Evolutionary conservation across 2,329 filamentous ascomycete genomes (phyloP).

Genomic region (Pseudogymnoascus sp.): DNA sequence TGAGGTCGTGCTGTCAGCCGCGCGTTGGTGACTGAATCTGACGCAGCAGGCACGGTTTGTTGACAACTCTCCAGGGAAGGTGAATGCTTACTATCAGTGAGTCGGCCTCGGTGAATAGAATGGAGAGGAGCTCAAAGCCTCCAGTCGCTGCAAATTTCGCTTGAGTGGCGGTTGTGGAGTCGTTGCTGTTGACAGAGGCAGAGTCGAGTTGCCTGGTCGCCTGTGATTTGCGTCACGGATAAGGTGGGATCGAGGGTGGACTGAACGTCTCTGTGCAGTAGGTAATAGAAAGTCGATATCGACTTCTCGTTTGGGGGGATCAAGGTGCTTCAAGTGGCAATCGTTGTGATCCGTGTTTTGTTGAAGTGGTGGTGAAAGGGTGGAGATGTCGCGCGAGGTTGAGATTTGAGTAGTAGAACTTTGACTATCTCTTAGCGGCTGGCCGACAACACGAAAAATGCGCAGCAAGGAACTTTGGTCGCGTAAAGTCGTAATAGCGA

Average conservation of each 20-base stretch:
- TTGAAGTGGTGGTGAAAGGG: slow-evolving; percentile 2
- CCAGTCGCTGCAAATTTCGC: neutral
- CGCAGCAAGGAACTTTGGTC: neutral
- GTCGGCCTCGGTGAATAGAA: neutral
- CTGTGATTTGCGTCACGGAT: slow-evolving; percentile 7
- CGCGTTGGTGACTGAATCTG: neutral
- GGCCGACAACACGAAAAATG: slow-evolving; percentile 1
- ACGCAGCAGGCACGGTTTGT: neutral
- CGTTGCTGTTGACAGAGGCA: neutral
- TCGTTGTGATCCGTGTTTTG: slow-evolving; percentile 3
- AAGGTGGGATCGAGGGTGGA: neutral
- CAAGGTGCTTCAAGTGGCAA: neutral
- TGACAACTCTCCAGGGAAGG: slow-evolving; percentile 1
- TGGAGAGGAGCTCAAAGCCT: neutral
- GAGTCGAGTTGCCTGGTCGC: slow-evolving; percentile 1
- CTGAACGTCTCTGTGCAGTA: neutral
- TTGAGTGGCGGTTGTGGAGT: neutral
- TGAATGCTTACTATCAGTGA: slow-evolving; percentile 5
- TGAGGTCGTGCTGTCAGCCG: neutral
- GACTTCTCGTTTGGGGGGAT: neutral
- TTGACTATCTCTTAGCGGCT: slow-evolving; percentile 8
- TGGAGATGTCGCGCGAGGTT: slow-evolving; percentile 8
- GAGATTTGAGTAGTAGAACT: slow-evolving; percentile 8
- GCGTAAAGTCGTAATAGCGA: neutral
- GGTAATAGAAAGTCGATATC: slow-evolving; percentile 4